Percentiles rank a stretch among this genome's conserved stretches.
phyloP scores from a whole-genome alignment of 768 basidiomycete species.

The Boletellus ananiceps region DNA sequence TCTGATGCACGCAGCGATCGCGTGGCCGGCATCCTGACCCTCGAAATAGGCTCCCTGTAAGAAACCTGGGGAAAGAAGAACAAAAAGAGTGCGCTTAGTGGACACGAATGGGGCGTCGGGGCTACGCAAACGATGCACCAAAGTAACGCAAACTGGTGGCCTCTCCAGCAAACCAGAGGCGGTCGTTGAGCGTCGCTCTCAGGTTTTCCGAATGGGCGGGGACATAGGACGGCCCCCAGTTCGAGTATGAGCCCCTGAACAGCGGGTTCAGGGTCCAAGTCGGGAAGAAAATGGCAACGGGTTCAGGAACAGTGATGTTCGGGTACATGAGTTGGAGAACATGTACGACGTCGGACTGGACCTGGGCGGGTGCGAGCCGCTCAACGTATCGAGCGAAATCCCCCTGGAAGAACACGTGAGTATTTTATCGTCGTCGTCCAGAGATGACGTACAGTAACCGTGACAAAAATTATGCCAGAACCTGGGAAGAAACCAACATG shows the following conservation, averaged over 20 bases:
- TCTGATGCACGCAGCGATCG: constrained; percentile 42
- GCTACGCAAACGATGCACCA: constrained; percentile 38
- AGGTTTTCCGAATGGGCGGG: constrained; percentile 52
- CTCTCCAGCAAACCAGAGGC: constrained; percentile 63
- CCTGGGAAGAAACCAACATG: constrained; percentile 54
- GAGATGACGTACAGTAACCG: constrained; percentile 21
- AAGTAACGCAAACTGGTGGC: constrained; percentile 55
- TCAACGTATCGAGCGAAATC: constrained; percentile 60
- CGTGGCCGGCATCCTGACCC: constrained; percentile 39
- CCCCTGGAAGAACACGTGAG: constrained; percentile 37
- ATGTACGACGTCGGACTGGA: constrained; percentile 50
- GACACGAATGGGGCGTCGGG: background rate
- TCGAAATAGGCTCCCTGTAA: constrained; percentile 58
- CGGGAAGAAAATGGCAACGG: constrained; percentile 51
- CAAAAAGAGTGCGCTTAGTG: background rate
- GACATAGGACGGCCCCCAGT: constrained; percentile 63
- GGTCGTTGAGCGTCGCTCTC: constrained; percentile 45
- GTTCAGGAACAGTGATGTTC: constrained; percentile 48
- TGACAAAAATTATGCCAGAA: constrained; percentile 42
- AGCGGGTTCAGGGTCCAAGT: constrained; percentile 52
- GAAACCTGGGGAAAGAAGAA: constrained; percentile 36
- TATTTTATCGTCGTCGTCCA: background rate
- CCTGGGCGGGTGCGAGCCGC: constrained; percentile 40
- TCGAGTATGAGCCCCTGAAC: constrained; percentile 49
- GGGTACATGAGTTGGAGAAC: constrained; percentile 62